Conservation (phyloP, 208 protist species). For the Perkinsela sp. region DNA sequence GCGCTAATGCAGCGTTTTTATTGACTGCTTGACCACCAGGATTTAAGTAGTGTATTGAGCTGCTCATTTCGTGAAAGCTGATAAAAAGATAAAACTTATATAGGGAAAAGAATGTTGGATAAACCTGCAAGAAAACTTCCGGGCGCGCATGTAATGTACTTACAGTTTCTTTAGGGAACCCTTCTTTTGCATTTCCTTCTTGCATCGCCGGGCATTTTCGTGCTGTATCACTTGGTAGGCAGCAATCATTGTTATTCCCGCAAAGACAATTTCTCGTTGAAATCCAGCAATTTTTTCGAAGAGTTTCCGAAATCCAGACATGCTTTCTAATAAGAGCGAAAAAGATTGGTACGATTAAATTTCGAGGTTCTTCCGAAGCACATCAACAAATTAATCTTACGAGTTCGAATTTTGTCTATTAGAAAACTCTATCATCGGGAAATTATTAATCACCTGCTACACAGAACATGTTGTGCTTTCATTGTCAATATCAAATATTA, state of each 20-base stretch:
- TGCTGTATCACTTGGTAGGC: background rate
- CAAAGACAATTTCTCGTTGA: background rate
- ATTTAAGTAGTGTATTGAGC: conserved; percentile 30
- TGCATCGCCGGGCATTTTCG: background rate
- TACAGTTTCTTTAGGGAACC: background rate
- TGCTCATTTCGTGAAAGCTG: background rate
- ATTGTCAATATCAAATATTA: no score
- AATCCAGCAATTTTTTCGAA: background rate
- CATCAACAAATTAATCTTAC: no score
- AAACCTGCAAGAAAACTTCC: background rate
- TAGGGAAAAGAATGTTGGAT: background rate
- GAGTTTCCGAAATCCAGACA: background rate
- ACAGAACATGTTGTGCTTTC: no score
- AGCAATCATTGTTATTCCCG: background rate
- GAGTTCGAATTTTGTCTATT: no score
- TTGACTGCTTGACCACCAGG: conserved; percentile 41
- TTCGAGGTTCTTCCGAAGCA: no score
- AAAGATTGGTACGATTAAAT: no score
- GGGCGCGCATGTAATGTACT: background rate
- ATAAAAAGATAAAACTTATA: background rate
- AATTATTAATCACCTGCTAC: no score
- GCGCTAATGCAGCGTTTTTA: conserved; percentile 64
- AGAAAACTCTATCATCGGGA: no score
- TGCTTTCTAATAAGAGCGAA: no score
- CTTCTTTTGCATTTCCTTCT: background rate